A percentile compares a stretch with the other conserved stretches of the same genome.
phyloP scores from a whole-genome alignment of 345 rosid genomes.

The Capsella bursapastoris region DNA sequence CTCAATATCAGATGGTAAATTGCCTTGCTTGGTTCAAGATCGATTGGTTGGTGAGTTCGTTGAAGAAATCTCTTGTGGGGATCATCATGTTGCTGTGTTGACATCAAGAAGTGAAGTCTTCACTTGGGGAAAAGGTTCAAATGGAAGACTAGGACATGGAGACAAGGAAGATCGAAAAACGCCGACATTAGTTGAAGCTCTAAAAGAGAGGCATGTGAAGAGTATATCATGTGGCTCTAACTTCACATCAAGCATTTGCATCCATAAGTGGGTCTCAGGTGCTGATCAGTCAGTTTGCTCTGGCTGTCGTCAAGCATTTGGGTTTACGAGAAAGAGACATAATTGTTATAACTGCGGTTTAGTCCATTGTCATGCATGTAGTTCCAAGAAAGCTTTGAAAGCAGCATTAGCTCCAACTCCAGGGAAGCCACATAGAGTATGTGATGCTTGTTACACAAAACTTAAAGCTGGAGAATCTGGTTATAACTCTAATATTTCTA shows the following conservation, averaged over 20 bases:
- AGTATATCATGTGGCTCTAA: constrained; percentile 92
- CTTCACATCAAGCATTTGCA: constrained; percentile 87
- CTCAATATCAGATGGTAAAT: constrained; percentile 68
- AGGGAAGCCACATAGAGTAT: constrained; percentile 94
- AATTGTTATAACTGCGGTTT: constrained; percentile 92
- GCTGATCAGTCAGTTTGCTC: constrained; percentile 94
- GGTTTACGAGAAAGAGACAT: constrained; percentile 95
- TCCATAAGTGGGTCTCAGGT: constrained; percentile 96
- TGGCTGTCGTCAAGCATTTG: constrained; percentile 89
- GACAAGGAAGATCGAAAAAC: constrained; percentile 71
- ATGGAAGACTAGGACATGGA: constrained; percentile 92
- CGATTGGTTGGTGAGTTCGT: constrained; percentile 89
- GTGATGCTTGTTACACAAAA: constrained; percentile 86
- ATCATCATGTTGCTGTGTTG: constrained; percentile 79
- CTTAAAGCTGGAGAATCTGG: constrained; percentile 80
- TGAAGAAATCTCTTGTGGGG: constrained; percentile 91
- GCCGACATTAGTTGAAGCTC: constrained; percentile 83
- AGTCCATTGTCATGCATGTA: constrained; percentile 95
- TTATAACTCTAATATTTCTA: constrained; percentile 37
- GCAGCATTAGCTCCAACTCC: constrained; percentile 99
- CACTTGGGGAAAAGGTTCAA: constrained; percentile 95
- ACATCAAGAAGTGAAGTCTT: constrained; percentile 94
- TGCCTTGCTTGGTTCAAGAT: constrained; percentile 84
- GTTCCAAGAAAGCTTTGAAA: constrained; percentile 90
- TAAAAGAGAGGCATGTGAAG: constrained; percentile 86